These are phyloP conservation scores for Annulohypoxylon stygium DNA, from an alignment of 495 filamentous ascomycete species.

Conservation along the genomic window DNA sequence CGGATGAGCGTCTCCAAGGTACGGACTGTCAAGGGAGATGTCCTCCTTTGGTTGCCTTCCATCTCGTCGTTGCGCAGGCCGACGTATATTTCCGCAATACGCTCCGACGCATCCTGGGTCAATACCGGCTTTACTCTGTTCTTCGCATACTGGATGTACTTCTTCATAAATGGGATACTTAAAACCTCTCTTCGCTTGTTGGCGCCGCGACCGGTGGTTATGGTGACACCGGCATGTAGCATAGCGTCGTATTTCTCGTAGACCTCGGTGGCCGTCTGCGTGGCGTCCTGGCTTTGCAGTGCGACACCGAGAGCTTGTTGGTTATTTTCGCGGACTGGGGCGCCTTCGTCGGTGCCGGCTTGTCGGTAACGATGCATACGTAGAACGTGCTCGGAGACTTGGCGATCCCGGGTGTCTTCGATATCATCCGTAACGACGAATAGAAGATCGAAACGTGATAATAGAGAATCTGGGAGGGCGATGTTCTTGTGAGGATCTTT, in stretches of 20 bases:
- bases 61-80: conserved; percentile 96
- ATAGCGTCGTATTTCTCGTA: conserved; percentile 97
- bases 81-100: conserved; percentile 93
- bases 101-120: conserved; percentile 92
- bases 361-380: conserved; percentile 98
- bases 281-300: conserved; percentile 79
- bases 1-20: conserved; percentile 97
- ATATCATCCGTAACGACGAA: conserved; percentile 99
- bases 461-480: conserved; percentile 93
- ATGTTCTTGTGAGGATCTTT: conserved; percentile 99
- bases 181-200: conserved; percentile 89
- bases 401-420: conserved; percentile 89
- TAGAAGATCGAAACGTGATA: conserved; percentile 98
- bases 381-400: conserved; percentile 95
- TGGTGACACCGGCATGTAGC: conserved; percentile 91
- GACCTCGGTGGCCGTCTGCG: conserved; percentile 81
- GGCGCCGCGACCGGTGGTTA: conserved; percentile 76
- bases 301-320: conserved; percentile 91
- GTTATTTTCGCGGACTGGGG: conserved; percentile 89
- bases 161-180: conserved; percentile 99
- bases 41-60: conserved; percentile 92
- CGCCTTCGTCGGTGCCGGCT: conserved; percentile 93
- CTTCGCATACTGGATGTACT: conserved; percentile 99
- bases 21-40: conserved; percentile 95
- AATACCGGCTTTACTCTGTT: conserved; percentile 89